These are phyloP conservation scores for Pseudocercospora crystallina DNA, from an alignment of 2,329 filamentous ascomycete species.

Conservation along the genomic window DNA sequence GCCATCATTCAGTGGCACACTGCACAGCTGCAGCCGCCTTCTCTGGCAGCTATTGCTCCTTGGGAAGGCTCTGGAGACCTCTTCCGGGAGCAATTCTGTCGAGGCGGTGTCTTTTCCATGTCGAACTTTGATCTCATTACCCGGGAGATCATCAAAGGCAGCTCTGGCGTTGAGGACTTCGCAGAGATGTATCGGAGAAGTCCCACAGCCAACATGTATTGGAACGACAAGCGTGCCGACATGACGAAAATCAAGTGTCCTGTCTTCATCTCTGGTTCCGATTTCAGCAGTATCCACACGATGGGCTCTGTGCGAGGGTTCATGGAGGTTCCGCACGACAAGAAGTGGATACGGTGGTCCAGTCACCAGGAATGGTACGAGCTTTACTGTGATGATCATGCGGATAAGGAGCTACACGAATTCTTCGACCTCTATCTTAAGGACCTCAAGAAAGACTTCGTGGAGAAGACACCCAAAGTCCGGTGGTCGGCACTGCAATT, in stretches of 20 bases:
- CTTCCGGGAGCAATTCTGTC: slow-evolving; percentile 48
- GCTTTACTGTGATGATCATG: slow-evolving; percentile 38
- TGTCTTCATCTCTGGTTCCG: slow-evolving; percentile 26
- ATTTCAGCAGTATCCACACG: slow-evolving; percentile 24
- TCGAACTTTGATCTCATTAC: slow-evolving; percentile 39
- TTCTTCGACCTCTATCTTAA: slow-evolving; percentile 53
- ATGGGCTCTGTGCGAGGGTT: slow-evolving; percentile 36
- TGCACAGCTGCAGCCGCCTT: slow-evolving; percentile 43
- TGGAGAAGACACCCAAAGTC: slow-evolving; percentile 48
- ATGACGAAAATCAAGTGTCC: slow-evolving; percentile 29
- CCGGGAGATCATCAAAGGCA: slow-evolving; percentile 25
- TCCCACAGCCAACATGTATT: slow-evolving; percentile 26
- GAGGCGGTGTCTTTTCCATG: slow-evolving; percentile 43
- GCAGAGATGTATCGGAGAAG: slow-evolving; percentile 22
- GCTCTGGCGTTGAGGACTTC: slow-evolving; percentile 23
- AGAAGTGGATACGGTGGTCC: slow-evolving; percentile 49
- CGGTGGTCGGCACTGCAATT: slow-evolving; percentile 42
- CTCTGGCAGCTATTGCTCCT: slow-evolving; percentile 44
- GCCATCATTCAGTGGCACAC: slow-evolving; percentile 44
- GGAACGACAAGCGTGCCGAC: slow-evolving; percentile 28
- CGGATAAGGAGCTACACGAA: slow-evolving; percentile 39
- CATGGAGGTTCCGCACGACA: slow-evolving; percentile 37
- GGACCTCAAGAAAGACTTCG: slow-evolving; percentile 47
- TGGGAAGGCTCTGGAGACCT: slow-evolving; percentile 50
- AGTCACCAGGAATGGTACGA: slow-evolving; percentile 50